Conservation (phyloP, 441 rosid genomes). For the Bocquillonia castaneifolia region DNA sequence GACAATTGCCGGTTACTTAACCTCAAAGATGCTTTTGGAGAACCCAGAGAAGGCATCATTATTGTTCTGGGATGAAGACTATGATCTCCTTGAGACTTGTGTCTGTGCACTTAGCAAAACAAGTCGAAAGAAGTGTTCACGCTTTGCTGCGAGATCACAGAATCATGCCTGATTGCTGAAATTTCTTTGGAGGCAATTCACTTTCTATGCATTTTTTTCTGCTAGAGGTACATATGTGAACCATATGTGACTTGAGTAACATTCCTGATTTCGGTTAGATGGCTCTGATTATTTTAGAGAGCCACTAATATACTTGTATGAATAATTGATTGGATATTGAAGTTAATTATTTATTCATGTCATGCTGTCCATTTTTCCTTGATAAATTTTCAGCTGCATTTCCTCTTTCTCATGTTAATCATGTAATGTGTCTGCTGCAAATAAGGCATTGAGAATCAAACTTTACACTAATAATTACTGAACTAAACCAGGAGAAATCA, state of each 20-base stretch:
- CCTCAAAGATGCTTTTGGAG: slow-evolving; percentile 46
- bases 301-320: slow-evolving; percentile 17
- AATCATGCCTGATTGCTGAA: slow-evolving; percentile 2
- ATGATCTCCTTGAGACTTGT: slow-evolving; percentile 65
- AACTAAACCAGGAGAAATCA: slow-evolving; percentile 2
- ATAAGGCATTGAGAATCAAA: background rate
- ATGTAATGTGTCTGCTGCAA: background rate
- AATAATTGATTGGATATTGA: background rate
- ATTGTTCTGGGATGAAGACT: slow-evolving; percentile 46
- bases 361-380: too few relatives aligned
- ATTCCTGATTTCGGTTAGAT: slow-evolving; percentile 7
- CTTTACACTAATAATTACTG: background rate
- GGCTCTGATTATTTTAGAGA: slow-evolving; percentile 25
- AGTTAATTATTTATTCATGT: background rate
- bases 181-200: background rate
- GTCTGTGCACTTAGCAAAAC: slow-evolving; percentile 58
- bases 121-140: slow-evolving; percentile 63
- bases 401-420: background rate
- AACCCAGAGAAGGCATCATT: slow-evolving; percentile 39
- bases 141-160: slow-evolving; percentile 41
- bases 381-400: too few relatives aligned
- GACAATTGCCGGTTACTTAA: slow-evolving; percentile 54
- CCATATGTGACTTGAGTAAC: background rate
- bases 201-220: background rate
- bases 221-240: background rate